Evolutionary conservation across 768 basidiomycete species (phyloP).

Genomic region (Sutorius australiensis): DNA sequence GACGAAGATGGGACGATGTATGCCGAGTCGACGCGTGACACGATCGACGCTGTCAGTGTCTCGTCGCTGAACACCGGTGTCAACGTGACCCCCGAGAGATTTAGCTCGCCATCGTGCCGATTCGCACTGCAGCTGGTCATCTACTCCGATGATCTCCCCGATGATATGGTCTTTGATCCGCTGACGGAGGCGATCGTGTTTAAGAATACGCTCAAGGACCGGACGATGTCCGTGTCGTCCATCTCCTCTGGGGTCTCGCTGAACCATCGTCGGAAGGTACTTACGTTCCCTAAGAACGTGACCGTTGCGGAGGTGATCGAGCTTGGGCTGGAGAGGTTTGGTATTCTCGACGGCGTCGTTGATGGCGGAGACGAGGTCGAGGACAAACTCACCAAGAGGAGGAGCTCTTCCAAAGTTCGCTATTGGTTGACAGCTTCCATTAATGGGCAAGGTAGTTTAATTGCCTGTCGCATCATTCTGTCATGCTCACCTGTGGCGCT

Average conservation of each 20-base stretch:
- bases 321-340: constrained; percentile 86
- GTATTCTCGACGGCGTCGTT: constrained; percentile 94
- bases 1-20: constrained; percentile 39
- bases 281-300: constrained; percentile 90
- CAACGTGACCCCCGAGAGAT: constrained; percentile 64
- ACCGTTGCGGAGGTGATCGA: constrained; percentile 98
- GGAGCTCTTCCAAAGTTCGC: constrained; percentile 73
- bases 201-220: constrained; percentile 64
- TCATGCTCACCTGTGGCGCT: constrained; percentile 8
- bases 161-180: constrained; percentile 93
- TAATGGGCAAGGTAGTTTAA: constrained; percentile 56
- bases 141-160: constrained; percentile 87
- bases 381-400: constrained; percentile 80
- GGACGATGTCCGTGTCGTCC: constrained; percentile 38
- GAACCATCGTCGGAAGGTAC: constrained; percentile 70
- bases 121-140: constrained; percentile 88
- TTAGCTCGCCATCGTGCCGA: constrained; percentile 76
- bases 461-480: neutral
- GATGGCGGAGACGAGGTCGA: constrained; percentile 98
- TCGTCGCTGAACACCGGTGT: constrained; percentile 25
- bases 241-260: constrained; percentile 54
- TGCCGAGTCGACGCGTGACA: constrained; percentile 35
- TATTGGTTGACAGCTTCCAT: constrained; percentile 69
- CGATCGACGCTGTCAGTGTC: constrained; percentile 22
- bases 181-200: constrained; percentile 92